Percentiles rank a stretch among this genome's conserved stretches.
Evolutionary conservation across 2,329 filamentous ascomycete genomes (phyloP).

Genomic region (Fusarium nodosum): DNA sequence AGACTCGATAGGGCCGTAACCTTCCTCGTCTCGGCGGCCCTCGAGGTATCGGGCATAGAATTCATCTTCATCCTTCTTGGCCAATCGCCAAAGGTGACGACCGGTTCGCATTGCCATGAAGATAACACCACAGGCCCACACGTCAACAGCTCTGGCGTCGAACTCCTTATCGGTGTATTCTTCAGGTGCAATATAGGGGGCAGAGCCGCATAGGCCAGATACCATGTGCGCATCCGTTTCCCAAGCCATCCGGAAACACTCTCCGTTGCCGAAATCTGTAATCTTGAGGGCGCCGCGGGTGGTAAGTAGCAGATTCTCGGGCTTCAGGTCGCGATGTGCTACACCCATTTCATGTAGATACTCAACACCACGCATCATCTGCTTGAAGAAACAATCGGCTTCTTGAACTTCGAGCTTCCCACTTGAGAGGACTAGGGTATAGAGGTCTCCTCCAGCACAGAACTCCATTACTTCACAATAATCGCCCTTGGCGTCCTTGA

Average conservation of each 20-base stretch:
- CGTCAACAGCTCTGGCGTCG: constrained; percentile 95
- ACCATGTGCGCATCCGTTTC: constrained; percentile 99
- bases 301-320: constrained; percentile 94
- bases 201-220: constrained; percentile 93
- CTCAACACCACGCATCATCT: constrained; percentile 98
- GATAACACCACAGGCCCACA: constrained; percentile 98
- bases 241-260: constrained; percentile 99
- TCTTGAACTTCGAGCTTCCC: constrained; percentile 93
- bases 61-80: constrained; percentile 96
- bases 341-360: constrained; percentile 99
- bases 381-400: constrained; percentile 98
- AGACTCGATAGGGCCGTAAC: constrained; percentile 96
- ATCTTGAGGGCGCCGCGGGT: constrained; percentile 95
- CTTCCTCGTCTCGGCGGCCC: constrained; percentile 92
- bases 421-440: constrained; percentile 90
- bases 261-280: constrained; percentile 98
- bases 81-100: constrained; percentile 95
- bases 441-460: constrained; percentile 95
- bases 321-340: constrained; percentile 95
- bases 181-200: constrained; percentile 96
- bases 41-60: constrained; percentile 96
- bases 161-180: constrained; percentile 97
- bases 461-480: constrained; percentile 99
- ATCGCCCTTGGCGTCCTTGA: constrained; percentile 96
- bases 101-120: constrained; percentile 99